phyloP scores from a whole-genome alignment of 2,329 filamentous ascomycete species.

The Fusarium miscanthi region DNA sequence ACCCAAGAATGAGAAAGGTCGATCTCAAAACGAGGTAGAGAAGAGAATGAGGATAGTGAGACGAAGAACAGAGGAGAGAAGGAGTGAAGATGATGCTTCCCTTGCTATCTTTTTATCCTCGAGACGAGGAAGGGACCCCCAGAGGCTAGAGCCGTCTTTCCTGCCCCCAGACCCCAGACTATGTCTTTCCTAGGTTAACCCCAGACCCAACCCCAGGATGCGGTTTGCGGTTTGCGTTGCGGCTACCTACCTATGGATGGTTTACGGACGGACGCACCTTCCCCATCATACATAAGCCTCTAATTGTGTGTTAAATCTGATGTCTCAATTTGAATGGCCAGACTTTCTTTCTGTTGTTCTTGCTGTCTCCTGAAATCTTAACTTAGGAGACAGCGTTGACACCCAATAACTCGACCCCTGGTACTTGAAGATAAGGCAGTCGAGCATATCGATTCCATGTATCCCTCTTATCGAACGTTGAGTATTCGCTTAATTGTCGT shows the following conservation, averaged over 20 bases:
- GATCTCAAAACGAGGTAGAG: background rate
- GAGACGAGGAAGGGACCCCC: slow-evolving; percentile 19
- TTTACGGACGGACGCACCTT: slow-evolving; percentile 1
- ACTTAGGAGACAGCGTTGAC: background rate
- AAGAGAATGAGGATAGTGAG: slow-evolving; percentile 4
- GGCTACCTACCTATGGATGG: background rate
- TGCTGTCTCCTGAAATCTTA: background rate
- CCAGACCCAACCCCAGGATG: slow-evolving; percentile 31
- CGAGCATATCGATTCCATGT: background rate
- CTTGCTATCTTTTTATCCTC: slow-evolving; percentile 35
- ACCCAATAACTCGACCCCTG: slow-evolving; percentile 2
- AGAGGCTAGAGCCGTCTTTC: slow-evolving; percentile 15
- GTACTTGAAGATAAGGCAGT: slow-evolving; percentile 1
- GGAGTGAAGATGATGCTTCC: slow-evolving; percentile 14
- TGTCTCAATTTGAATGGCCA: background rate
- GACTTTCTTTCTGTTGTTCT: background rate
- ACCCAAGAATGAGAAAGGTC: background rate
- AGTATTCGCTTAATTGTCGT: slow-evolving; percentile 11
- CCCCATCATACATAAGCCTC: slow-evolving; percentile 16
- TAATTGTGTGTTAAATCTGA: slow-evolving; percentile 1
- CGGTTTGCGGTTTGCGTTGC: slow-evolving; percentile 7
- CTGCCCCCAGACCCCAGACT: slow-evolving; percentile 31
- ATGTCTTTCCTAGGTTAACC: slow-evolving; percentile 9
- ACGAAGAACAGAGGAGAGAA: slow-evolving; percentile 9
- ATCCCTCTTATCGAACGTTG: slow-evolving; percentile 12